Evolutionary conservation across 2,329 filamentous ascomycete genomes (phyloP).

Genomic region (Cytospora mali): DNA sequence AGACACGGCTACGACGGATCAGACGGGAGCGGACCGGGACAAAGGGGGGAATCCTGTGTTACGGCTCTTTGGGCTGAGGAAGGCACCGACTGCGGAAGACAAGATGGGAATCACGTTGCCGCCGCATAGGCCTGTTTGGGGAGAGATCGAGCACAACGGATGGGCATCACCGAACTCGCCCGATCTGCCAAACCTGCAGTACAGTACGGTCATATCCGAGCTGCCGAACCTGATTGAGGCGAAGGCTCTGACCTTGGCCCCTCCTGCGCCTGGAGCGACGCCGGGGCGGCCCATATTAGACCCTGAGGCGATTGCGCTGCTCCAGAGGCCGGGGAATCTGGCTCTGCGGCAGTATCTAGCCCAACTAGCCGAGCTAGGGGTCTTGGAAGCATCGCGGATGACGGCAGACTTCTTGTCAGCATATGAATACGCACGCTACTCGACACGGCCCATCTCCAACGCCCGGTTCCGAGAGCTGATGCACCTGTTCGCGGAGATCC

Average conservation of each 20-base stretch:
- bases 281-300: conserved; percentile 55
- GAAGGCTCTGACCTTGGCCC: conserved; percentile 85
- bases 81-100: conserved; percentile 41
- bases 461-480: conserved; percentile 76
- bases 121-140: conserved; percentile 67
- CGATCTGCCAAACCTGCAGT: conserved; percentile 81
- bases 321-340: conserved; percentile 72
- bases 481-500: conserved; percentile 78
- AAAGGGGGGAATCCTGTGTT: conserved; percentile 30
- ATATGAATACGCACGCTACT: conserved; percentile 88
- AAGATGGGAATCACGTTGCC: conserved; percentile 52
- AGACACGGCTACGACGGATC: conserved; percentile 28
- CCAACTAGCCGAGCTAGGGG: conserved; percentile 68
- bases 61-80: conserved; percentile 38
- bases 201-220: conserved; percentile 78
- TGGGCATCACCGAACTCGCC: conserved; percentile 81
- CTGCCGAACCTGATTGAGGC: conserved; percentile 90
- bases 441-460: conserved; percentile 68
- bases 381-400: conserved; percentile 51
- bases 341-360: conserved; percentile 77
- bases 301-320: conserved; percentile 66
- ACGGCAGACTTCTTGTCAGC: conserved; percentile 68
- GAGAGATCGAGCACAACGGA: conserved; percentile 79
- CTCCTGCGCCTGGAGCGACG: conserved; percentile 49
- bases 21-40: conserved; percentile 5